Evolutionary conservation across 768 basidiomycete species (phyloP).

Genomic region (Leccinellum rugosiceps): DNA sequence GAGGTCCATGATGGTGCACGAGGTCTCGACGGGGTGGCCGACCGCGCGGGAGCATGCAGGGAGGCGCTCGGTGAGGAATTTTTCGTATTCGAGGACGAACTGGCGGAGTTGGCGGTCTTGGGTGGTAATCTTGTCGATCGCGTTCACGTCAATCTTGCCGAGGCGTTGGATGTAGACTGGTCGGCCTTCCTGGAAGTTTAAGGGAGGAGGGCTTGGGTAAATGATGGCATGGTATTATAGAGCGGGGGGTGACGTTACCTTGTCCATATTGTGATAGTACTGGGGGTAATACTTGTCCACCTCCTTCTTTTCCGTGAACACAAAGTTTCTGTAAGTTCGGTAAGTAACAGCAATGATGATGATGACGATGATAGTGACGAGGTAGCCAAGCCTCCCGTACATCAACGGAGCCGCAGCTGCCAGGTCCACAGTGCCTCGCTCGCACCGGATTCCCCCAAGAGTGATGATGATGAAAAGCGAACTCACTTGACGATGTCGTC

Average conservation of each 20-base stretch:
- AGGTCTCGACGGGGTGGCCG: conserved; percentile 92
- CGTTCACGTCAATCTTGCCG: conserved; percentile 83
- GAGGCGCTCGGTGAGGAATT: conserved; percentile 73
- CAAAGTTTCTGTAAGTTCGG: conserved; percentile 60
- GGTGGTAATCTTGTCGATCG: conserved; percentile 78
- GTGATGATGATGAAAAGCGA: too few species aligned
- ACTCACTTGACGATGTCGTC: conserved; percentile 69
- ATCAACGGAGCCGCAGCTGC: too few species aligned
- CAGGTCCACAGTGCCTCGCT: too few species aligned
- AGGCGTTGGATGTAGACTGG: conserved; percentile 95
- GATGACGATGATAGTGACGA: not conserved
- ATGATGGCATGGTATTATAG: not conserved
- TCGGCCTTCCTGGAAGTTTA: conserved; percentile 70
- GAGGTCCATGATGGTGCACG: conserved; percentile 96
- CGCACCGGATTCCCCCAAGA: too few species aligned
- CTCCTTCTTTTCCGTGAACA: conserved; percentile 76
- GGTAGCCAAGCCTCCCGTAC: too few species aligned
- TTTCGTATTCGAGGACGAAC: conserved; percentile 92
- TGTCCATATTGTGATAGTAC: conserved; percentile 95
- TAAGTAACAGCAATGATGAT: not conserved
- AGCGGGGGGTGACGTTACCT: conserved; percentile 42
- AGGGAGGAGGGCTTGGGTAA: too few species aligned
- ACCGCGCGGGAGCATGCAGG: conserved; percentile 68
- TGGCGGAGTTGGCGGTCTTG: conserved; percentile 85
- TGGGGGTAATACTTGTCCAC: conserved; percentile 95